Evolutionary conservation across 805 yeast genomes (phyloP), one percentile per base, ranked within the genome.

Genomic region (Lachancea cidri): DNA sequence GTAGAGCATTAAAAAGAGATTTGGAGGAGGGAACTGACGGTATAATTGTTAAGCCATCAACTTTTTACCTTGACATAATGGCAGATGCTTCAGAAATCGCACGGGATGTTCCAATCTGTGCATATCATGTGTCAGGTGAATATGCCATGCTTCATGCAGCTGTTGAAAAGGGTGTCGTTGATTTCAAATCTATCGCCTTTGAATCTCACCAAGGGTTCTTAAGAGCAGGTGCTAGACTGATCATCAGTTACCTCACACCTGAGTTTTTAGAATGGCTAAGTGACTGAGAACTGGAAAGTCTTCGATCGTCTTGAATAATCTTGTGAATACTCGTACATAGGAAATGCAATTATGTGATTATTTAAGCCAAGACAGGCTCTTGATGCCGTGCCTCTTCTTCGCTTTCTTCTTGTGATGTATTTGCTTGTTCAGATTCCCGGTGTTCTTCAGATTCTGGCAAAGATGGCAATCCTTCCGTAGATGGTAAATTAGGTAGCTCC

Each of bases 131-230:
- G 17, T 80, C 91, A 60, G 98, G 98, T 31, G 98, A 93, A 66
- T 93, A 77, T 58, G 97, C 98, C 24, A 93, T 93, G 98, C 66
- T 93, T 49, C 95, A 89, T 59, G 98, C 98, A 5, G 98, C 96
- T 39, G 97, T 97, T 22, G 97, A 88, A 57, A 88, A 88, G 72
- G 95, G 95, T 29, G 75, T 89, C 45, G 85, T 83, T 46, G 97
- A 91, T 62, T 74, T 93, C 64, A 83, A 86, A 65, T 65, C 79
- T 11, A 68, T 69, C 44, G 84, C 88, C 0, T 85, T 84, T 55
- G 98, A 93, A 68, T 70, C 93, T 36, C 96, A 93, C 54, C 73
- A 86, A 47, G 97, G 98, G 1, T 82, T 86, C 57, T 72, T 91
- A 46, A 78, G 98, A 64, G 98, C 98, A 1, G 98, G 98, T 44